Base-by-base conservation (phyloP, 129 eudicot species). In the Oenanthe sinensis region DNA sequence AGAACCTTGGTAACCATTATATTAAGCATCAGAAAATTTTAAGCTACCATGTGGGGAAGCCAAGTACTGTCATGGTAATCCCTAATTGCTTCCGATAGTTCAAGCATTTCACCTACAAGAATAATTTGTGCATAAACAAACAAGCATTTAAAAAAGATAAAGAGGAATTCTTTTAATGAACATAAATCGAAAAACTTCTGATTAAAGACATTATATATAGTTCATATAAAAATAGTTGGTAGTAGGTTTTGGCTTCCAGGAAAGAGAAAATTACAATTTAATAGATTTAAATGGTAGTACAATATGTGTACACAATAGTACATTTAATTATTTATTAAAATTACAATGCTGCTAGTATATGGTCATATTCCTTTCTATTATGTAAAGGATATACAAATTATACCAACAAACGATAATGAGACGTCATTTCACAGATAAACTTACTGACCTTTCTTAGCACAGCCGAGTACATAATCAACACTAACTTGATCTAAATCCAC, bases 401-500 rank as follows among this genome's bases (percentile, higher is more conserved):
- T 13, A 36, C 75, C 39, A 2, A 6, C 2, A 37, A 17, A 70
- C 26, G n/a, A 49, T 13, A 58, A 37, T 24, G 24, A 55, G 54
- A 49, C 43, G n/a, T n/a, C n/a, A 44, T 55, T 39, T 17, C 62
- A 46, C 30, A 40, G n/a, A 12, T 40, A 10, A 22, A 17, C 42
- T 70, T 6, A 63, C 47, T 47, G 46, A 95, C 99, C 99, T 90
- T 96, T 92, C 49, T 89, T 96, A 3, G 90, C 96, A 74, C 96
- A 92, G 83, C 80, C 86, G 74, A 96, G 93, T 60, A 96, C 97
- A 85, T 55, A 86, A 86, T 96, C 99, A 60, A 92, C 99, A 79
- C 99, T 92, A 79, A 96, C 97, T 96, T 96, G 99, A 90, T 96
- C 99, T 36, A 96, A 96, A 96, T 96, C 99, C 84, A 96, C 99